A percentile compares a stretch with the other conserved stretches of the same genome.
These are phyloP conservation scores for Magnusiomyces ingens DNA, from an alignment of 1,139 yeast species.

Conservation along the genomic window DNA sequence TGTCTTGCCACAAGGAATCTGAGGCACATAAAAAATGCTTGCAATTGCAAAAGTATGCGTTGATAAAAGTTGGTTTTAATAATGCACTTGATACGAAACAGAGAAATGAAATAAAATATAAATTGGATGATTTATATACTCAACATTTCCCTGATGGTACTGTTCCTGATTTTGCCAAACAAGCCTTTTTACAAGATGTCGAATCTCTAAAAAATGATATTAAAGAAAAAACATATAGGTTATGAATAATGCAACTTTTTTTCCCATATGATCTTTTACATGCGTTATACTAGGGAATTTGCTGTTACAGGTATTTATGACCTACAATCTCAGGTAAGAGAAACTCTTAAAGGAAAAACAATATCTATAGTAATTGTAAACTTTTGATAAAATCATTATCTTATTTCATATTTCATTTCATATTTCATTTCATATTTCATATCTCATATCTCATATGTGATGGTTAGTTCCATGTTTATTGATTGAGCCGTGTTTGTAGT, in stretches of 20 bases:
- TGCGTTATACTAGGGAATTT: no score
- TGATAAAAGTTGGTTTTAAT: slow-evolving; percentile 31
- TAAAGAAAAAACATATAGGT: slow-evolving; percentile 11
- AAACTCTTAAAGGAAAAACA: neutral
- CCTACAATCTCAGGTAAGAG: no score
- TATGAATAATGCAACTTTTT: neutral
- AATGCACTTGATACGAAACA: slow-evolving; percentile 25
- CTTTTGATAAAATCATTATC: no score
- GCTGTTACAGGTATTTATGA: no score
- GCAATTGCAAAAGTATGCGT: slow-evolving; percentile 32
- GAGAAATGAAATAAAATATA: slow-evolving; percentile 26
- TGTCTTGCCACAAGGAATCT: slow-evolving; percentile 12
- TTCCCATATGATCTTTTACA: neutral
- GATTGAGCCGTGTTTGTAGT: no score
- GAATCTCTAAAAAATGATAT: slow-evolving; percentile 16
- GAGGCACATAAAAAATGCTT: slow-evolving; percentile 24
- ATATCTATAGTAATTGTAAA: no score
- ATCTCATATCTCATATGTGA: no score
- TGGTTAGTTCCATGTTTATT: no score
- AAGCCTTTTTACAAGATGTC: slow-evolving; percentile 20
- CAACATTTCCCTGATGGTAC: slow-evolving; percentile 26
- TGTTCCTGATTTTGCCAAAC: slow-evolving; percentile 22
- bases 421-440: no score
- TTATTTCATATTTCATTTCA: no score
- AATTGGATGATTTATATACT: slow-evolving; percentile 34